These are phyloP conservation scores for Neopestalotiopsis rosae DNA, from an alignment of 2,329 filamentous ascomycete genomes.

Conservation along the genomic window DNA sequence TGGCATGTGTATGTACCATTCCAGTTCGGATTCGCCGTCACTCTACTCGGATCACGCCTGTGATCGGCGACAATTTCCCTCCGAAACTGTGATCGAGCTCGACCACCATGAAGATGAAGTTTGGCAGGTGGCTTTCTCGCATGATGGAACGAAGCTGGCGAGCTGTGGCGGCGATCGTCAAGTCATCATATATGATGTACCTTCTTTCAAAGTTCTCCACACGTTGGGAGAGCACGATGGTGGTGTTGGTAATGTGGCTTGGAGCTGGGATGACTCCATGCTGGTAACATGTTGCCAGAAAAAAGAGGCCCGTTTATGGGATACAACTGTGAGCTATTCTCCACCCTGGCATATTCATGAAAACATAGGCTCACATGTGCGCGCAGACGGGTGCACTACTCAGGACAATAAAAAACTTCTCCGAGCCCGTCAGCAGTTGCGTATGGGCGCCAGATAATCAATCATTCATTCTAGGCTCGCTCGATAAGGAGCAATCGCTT, in stretches of 20 bases:
- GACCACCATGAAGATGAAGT: conserved; percentile 80
- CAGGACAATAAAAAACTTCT: conserved; percentile 70
- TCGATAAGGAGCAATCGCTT: conserved; percentile 71
- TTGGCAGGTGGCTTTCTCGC: conserved; percentile 90
- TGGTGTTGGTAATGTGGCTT: conserved; percentile 81
- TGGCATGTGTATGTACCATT: conserved; percentile 86
- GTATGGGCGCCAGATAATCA: conserved; percentile 85
- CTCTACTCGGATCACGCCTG: conserved; percentile 90
- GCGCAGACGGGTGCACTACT: conserved; percentile 67
- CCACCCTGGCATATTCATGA: neutral
- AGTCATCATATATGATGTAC: conserved; percentile 83
- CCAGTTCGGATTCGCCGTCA: conserved; percentile 77
- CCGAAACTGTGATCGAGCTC: conserved; percentile 72
- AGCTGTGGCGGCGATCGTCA: conserved; percentile 78
- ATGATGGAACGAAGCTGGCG: conserved; percentile 82
- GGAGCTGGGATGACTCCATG: conserved; percentile 90
- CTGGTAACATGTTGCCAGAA: conserved; percentile 85
- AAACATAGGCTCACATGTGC: neutral
- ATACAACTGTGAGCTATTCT: conserved; percentile 61
- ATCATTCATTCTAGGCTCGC: conserved; percentile 79
- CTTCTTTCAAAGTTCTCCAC: conserved; percentile 68
- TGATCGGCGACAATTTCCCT: conserved; percentile 79
- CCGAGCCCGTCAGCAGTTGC: conserved; percentile 86
- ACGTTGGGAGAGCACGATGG: conserved; percentile 68
- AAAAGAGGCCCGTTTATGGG: conserved; percentile 76